phyloP scores from a whole-genome alignment of 163 green algal genomes.

The Smithsoniella earleae region DNA sequence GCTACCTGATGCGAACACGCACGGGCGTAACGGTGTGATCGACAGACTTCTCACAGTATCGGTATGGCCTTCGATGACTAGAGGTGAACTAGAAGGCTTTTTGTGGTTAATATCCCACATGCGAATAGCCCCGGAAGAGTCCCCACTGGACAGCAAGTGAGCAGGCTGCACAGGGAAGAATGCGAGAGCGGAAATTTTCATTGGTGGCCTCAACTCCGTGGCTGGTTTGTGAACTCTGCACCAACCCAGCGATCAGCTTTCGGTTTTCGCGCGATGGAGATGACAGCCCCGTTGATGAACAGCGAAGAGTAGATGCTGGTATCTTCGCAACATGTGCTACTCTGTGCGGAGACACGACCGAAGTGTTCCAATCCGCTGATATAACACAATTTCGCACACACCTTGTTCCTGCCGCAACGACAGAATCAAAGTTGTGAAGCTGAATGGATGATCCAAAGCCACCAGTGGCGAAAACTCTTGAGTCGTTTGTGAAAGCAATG shows the following conservation, averaged over 20 bases:
- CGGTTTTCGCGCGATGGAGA: neutral
- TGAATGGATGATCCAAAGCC: neutral
- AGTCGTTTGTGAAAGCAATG: neutral
- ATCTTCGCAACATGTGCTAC: neutral
- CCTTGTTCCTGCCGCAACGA: constrained; percentile 1
- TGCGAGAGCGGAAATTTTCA: neutral
- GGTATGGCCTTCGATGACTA: neutral
- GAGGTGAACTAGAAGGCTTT: neutral
- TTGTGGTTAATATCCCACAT: neutral
- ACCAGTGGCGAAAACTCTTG: neutral
- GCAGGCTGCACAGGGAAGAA: neutral
- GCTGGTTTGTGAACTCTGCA: neutral
- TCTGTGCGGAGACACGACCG: neutral
- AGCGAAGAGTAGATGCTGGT: neutral
- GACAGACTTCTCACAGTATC: neutral
- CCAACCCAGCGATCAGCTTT: too few species aligned
- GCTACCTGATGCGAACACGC: constrained; percentile 36
- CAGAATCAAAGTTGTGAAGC: constrained; percentile 10
- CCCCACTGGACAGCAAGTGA: constrained; percentile 12
- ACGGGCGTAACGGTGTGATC: neutral
- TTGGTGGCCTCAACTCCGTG: neutral
- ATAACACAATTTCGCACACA: neutral
- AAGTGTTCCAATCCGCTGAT: neutral
- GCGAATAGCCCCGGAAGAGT: neutral
- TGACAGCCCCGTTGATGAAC: neutral